A percentile compares a stretch with the other conserved stretches of the same genome.
Evolutionary conservation across 192 early-diverging fungal species (phyloP).

Genomic region (Paraglomus brasilianum): DNA sequence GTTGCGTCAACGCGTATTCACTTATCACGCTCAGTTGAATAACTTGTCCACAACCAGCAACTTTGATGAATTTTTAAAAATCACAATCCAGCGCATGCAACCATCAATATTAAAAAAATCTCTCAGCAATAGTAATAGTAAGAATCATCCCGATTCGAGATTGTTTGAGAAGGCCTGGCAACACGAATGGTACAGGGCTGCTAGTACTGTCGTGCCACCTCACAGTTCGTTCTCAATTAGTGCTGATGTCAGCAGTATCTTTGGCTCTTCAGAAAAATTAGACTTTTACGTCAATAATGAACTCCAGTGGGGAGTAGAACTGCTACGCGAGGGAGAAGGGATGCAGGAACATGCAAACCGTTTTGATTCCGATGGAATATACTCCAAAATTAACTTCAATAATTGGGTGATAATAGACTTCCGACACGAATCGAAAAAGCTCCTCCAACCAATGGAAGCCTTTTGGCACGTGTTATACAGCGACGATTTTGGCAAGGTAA

Average conservation of each 20-base stretch:
- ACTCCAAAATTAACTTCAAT: constrained; percentile 22
- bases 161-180: constrained; percentile 38
- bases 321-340: not conserved
- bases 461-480: constrained; percentile 18
- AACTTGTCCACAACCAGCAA: not conserved
- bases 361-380: constrained; percentile 16
- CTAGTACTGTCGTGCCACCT: constrained; percentile 26
- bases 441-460: not conserved
- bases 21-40: not conserved
- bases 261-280: constrained; percentile 20
- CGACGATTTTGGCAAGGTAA: constrained; percentile 3
- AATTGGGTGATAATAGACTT: constrained; percentile 23
- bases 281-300: constrained; percentile 31
- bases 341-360: constrained; percentile 7
- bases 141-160: constrained; percentile 9
- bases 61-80: constrained; percentile 8
- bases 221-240: constrained; percentile 8
- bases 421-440: constrained; percentile 4
- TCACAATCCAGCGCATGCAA: not conserved
- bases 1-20: constrained; percentile 6
- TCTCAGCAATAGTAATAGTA: not conserved
- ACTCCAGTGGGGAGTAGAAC: constrained; percentile 25
- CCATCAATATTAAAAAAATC: constrained; percentile 17
- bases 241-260: constrained; percentile 20
- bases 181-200: constrained; percentile 38